Conservation (phyloP, 139 green algal genomes). For the Auxenochlorella protothecoides region DNA sequence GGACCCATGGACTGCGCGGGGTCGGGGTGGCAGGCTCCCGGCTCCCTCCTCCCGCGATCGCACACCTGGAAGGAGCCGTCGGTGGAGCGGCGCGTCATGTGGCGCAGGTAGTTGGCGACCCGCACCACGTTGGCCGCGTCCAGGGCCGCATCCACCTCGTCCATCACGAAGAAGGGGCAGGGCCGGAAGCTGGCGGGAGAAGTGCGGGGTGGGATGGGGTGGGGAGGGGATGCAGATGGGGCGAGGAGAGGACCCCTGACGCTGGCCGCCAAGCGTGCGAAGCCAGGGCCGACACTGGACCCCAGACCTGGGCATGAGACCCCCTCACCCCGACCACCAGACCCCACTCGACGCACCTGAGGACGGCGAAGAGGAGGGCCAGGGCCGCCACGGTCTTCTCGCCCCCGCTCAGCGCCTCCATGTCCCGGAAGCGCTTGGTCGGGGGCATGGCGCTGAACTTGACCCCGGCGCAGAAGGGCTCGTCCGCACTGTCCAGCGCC, state of each 20-base stretch:
- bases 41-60: no score
- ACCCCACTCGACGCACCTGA: conserved; percentile 35
- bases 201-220: not conserved
- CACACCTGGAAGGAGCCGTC: conserved; percentile 24
- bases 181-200: conserved; percentile 48
- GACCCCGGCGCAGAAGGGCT: conserved; percentile 78
- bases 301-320: not conserved
- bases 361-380: conserved; percentile 93
- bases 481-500: conserved; percentile 66
- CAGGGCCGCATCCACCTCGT: conserved; percentile 90
- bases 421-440: conserved; percentile 93
- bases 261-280: no score
- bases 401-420: conserved; percentile 91
- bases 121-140: conserved; percentile 89
- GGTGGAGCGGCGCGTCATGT: conserved; percentile 38
- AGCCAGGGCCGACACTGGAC: no score
- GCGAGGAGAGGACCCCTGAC: not conserved
- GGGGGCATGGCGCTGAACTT: conserved; percentile 94
- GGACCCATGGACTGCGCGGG: no score
- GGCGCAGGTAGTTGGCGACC: conserved; percentile 84
- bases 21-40: no score
- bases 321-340: no score
- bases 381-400: conserved; percentile 88
- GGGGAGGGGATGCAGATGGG: not conserved
- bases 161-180: conserved; percentile 95